Conservation (phyloP, 202 grass and related monocot species). For the Cymbopogon flexuosus region DNA sequence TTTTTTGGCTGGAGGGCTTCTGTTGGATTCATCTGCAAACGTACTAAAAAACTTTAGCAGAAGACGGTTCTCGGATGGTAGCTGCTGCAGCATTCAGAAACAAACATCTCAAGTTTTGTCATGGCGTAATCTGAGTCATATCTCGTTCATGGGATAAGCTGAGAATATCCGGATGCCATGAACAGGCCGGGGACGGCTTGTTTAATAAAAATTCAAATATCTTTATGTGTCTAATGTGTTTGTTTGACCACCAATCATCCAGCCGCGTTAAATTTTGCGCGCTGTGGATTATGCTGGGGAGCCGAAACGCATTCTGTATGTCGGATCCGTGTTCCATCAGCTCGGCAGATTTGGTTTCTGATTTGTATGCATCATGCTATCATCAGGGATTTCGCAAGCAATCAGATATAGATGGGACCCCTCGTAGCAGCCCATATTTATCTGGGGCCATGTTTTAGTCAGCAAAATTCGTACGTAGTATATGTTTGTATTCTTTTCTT, state of each 20-base stretch:
- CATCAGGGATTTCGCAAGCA: neutral
- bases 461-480: no score
- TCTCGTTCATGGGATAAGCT: conserved; percentile 8
- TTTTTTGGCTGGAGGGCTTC: neutral
- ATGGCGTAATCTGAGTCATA: neutral
- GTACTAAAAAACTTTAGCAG: neutral
- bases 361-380: neutral
- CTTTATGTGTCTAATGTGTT: neutral
- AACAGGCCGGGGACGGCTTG: neutral
- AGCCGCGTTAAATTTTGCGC: neutral
- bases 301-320: neutral
- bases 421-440: no score
- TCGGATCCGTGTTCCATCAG: neutral
- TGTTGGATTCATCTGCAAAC: neutral
- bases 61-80: neutral
- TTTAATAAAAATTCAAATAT: conserved; percentile 11
- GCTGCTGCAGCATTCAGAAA: neutral
- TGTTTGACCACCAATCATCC: neutral
- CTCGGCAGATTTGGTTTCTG: neutral
- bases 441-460: no score
- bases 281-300: neutral
- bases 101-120: neutral
- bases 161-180: conserved; percentile 23
- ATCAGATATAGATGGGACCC: no score
- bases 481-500: no score